phyloP scores from a whole-genome alignment of 352 stramenopile species.

The Pelagophyceae sp. region DNA sequence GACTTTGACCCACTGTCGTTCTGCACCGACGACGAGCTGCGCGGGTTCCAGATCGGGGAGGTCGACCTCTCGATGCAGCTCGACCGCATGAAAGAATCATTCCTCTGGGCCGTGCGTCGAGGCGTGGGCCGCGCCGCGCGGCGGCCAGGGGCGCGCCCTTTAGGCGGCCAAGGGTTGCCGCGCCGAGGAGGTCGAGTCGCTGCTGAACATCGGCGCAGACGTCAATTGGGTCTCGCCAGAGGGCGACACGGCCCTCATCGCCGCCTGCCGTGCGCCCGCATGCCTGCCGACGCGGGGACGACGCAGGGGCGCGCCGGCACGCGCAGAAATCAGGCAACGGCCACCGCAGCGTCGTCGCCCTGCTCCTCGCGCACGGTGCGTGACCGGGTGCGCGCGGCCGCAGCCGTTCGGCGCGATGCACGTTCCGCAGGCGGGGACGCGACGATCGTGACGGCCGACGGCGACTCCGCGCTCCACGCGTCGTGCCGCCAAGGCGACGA shows the following conservation, averaged over 20 bases:
- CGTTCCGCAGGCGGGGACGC: no score
- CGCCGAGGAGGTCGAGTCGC: conserved; percentile 10
- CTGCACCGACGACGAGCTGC: no score
- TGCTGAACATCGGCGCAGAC: conserved; percentile 9
- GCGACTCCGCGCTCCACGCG: not conserved
- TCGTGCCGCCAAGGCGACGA: conserved; percentile 2
- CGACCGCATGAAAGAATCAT: conserved; percentile 17
- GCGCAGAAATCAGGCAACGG: no score
- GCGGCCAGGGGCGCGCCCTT: no score
- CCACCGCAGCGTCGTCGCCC: not conserved
- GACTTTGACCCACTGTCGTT: not conserved
- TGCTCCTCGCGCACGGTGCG: conserved; percentile 16
- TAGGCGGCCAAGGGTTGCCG: conserved; percentile 4
- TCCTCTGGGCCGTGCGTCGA: not conserved
- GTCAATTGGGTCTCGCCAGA: conserved; percentile 1
- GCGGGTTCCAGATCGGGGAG: not conserved
- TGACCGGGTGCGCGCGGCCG: no score
- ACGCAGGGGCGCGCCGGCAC: no score
- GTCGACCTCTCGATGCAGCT: not conserved
- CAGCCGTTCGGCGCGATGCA: no score
- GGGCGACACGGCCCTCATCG: conserved; percentile 10
- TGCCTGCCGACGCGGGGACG: no score
- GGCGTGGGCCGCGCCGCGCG: no score
- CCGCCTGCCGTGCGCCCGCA: not conserved
- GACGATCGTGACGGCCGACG: not conserved